Evolutionary conservation across 2,329 filamentous ascomycete species (phyloP), one percentile per base, ranked within the genome.

Genomic region (Trichoderma pleuroti): DNA sequence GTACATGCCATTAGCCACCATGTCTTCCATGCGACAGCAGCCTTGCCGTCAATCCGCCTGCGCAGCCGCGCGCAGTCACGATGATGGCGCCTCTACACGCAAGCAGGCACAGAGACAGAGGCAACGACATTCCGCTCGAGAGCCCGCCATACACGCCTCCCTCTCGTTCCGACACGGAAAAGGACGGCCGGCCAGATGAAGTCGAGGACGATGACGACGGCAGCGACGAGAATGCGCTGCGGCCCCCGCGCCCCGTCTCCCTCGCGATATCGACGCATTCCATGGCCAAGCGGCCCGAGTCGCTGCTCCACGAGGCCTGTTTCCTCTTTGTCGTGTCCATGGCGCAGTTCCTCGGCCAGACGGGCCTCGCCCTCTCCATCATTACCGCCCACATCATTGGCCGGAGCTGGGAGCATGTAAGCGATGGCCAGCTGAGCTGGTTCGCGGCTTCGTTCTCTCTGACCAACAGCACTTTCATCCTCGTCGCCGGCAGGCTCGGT

Each of bases 401-500:
- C 9, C 28, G 32, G 18, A 68, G 65, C 54, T 68, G 65, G 65
- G 36, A 68, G n/a, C 21, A 68, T 14, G 65, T 68, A 11, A 42
- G 57, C 18, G 54, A 68, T 11, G 54, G 65, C 16, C 65, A 68
- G 34, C 34, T 68, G 54, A 60, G 54, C 54, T 68, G 65, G 65
- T 68, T 68, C 10, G 65, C 65, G 28, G 65, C 65, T 21, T 39
- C 65, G 12, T 68, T 46, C 9, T 59, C 65, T 12, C 65, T 68
- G 7, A 68, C 65, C 8, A 68, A 39, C 26, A 86, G 86, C 4
- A 84, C 86, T 1, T 88, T 88, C 73, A 83, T 88, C 28, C 79
- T 89, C 14, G 79, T 85, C 10, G 83, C 84, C 7, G 86, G 86
- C 6, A 81, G 87, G 11, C 75, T 89, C 4, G 86, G 87, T 3